Evolutionary conservation across 1,284 basidiomycete species (phyloP).

Genomic region (Apiotrichum gamsii): DNA sequence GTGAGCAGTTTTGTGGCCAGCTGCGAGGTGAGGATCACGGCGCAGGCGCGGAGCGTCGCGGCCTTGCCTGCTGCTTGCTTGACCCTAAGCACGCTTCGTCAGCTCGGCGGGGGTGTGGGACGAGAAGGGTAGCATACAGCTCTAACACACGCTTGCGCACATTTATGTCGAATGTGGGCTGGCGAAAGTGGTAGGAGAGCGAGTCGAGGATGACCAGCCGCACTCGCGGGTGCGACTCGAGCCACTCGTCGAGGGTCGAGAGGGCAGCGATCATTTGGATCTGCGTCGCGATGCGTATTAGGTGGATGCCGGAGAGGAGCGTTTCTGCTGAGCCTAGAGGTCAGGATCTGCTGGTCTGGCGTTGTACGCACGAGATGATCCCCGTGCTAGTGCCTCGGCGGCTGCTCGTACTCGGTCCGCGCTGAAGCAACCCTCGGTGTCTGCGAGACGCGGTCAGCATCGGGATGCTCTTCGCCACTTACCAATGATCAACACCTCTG

Average conservation of each 20-base stretch:
- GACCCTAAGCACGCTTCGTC: conserved; percentile 21
- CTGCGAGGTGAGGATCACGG: conserved; percentile 42
- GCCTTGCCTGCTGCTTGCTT: conserved; percentile 41
- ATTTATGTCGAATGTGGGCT: conserved; percentile 35
- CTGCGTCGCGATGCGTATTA: conserved; percentile 41
- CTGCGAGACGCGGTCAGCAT: conserved; percentile 15
- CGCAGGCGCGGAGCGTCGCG: conserved; percentile 33
- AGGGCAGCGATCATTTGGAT: conserved; percentile 43
- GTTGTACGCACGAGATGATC: conserved; percentile 1
- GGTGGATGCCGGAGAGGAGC: conserved; percentile 36
- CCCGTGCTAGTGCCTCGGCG: conserved; percentile 14
- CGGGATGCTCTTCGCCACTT: background rate
- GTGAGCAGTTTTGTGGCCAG: conserved; percentile 46
- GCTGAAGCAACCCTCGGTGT: conserved; percentile 43
- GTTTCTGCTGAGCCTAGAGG: background rate
- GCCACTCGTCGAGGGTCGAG: conserved; percentile 41
- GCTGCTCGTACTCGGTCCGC: conserved; percentile 27
- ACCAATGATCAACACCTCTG: conserved; percentile 45
- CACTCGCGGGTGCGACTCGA: conserved; percentile 38
- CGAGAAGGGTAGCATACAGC: conserved; percentile 22
- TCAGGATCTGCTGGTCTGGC: background rate
- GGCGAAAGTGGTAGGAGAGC: conserved; percentile 44
- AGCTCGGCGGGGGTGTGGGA: background rate
- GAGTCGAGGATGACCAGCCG: conserved; percentile 45
- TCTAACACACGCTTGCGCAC: conserved; percentile 37